A percentile compares a stretch with the other conserved stretches of the same genome.
Conservation (phyloP, 164 flowering plant genomes). For the Taxillus chinensis region DNA sequence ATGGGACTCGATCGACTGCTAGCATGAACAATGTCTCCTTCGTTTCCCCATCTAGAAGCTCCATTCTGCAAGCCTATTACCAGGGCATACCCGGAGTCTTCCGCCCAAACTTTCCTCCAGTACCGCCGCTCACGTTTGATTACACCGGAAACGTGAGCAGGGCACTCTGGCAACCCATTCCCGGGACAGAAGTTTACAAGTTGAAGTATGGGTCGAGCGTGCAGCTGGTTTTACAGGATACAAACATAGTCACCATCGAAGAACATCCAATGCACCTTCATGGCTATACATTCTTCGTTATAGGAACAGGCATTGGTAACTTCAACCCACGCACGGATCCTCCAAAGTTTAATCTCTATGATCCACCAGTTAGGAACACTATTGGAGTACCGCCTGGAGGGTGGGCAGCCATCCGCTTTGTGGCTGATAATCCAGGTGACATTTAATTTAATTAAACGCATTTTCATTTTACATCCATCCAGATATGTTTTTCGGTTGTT, state of each 20-base stretch:
- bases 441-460: background rate
- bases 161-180: conserved; percentile 52
- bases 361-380: conserved; percentile 76
- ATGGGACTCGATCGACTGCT: conserved; percentile 57
- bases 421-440: conserved; percentile 86
- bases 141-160: conserved; percentile 75
- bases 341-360: conserved; percentile 57
- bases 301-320: conserved; percentile 71
- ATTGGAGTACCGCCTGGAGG: conserved; percentile 68
- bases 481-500: background rate
- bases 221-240: conserved; percentile 71
- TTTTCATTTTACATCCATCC: background rate
- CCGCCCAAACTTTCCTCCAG: conserved; percentile 63
- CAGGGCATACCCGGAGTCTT: conserved; percentile 46
- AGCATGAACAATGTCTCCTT: conserved; percentile 73
- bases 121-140: conserved; percentile 54
- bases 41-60: conserved; percentile 38
- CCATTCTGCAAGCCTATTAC: conserved; percentile 54
- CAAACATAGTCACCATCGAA: conserved; percentile 55
- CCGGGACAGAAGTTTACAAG: conserved; percentile 52
- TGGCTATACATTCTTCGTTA: conserved; percentile 64
- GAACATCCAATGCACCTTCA: conserved; percentile 92
- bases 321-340: conserved; percentile 56
- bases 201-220: conserved; percentile 55
- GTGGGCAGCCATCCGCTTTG: conserved; percentile 71